These are phyloP conservation scores for Globisporangium canariense DNA, from an alignment of 352 stramenopile genomes.

Conservation along the genomic window DNA sequence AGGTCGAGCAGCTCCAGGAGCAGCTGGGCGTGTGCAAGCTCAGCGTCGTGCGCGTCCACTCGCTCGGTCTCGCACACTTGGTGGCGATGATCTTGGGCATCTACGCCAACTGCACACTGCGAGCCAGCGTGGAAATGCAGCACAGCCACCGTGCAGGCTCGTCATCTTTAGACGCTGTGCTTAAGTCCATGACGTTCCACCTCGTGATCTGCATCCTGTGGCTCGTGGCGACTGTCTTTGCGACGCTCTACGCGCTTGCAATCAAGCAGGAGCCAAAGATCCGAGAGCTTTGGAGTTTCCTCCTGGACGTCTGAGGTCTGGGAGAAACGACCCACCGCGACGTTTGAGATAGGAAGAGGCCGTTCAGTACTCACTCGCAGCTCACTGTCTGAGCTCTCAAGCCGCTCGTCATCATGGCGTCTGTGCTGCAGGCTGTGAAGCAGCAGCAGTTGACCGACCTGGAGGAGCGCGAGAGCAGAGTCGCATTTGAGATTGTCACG, in stretches of 20 bases:
- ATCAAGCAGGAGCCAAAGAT: conserved; percentile 37
- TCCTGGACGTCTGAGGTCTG: conserved; percentile 5
- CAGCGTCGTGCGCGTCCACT: conserved; percentile 51
- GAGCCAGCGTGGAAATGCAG: conserved; percentile 8
- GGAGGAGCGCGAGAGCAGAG: conserved; percentile 25
- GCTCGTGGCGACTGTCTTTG: conserved; percentile 33
- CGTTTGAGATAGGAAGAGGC: not conserved
- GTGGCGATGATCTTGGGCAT: conserved; percentile 41
- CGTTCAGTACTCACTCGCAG: not conserved
- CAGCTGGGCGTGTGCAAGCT: conserved; percentile 56
- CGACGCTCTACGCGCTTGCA: conserved; percentile 31
- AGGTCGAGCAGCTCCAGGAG: conserved; percentile 54
- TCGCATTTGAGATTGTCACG: conserved; percentile 23
- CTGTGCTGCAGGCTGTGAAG: conserved; percentile 15
- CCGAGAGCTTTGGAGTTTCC: conserved; percentile 11
- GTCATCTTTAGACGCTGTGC: conserved; percentile 15
- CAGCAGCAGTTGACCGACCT: conserved; percentile 25
- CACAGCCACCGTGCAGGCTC: conserved; percentile 13
- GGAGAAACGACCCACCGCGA: not conserved
- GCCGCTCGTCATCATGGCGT: not conserved
- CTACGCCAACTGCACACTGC: conserved; percentile 26
- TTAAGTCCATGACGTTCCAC: conserved; percentile 35
- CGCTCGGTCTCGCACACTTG: conserved; percentile 35
- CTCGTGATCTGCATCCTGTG: conserved; percentile 45
- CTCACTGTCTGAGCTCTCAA: not conserved